A percentile compares a stretch with the other conserved stretches of the same genome.
Conservation (phyloP, 345 rosid species). For the Brassica nigra region DNA sequence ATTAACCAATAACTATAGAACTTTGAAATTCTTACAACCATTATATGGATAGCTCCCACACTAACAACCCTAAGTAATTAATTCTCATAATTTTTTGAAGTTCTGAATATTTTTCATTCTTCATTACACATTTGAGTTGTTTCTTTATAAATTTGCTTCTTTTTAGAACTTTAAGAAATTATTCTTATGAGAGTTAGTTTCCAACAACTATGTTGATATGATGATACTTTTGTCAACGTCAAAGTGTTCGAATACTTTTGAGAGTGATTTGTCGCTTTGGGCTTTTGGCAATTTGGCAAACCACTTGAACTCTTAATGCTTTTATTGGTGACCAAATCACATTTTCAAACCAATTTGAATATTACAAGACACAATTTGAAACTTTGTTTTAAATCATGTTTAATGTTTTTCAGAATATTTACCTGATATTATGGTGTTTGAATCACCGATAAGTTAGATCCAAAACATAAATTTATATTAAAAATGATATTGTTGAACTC, state of each 20-base stretch:
- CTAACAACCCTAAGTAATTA: background rate
- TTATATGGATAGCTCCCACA: no score
- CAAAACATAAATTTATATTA: background rate
- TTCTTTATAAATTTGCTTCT: background rate
- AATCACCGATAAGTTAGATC: background rate
- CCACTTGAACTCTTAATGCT: conserved; percentile 5
- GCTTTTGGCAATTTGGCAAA: background rate
- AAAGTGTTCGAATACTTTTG: background rate
- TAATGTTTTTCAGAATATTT: background rate
- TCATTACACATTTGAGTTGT: background rate
- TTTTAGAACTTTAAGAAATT: background rate
- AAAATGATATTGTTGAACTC: conserved; percentile 58
- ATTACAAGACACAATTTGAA: background rate
- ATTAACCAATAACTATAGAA: no score
- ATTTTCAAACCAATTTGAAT: background rate
- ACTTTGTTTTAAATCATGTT: background rate
- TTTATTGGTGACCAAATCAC: conserved; percentile 27
- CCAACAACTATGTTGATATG: conserved; percentile 12
- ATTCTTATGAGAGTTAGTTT: background rate
- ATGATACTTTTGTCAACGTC: background rate
- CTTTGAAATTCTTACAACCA: no score
- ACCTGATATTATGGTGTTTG: background rate
- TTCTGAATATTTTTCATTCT: background rate
- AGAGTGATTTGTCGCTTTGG: background rate
- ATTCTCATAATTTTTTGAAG: conserved; percentile 23